Conservation (phyloP, 2,329 filamentous ascomycete species). For the Penicillium polonicum region DNA sequence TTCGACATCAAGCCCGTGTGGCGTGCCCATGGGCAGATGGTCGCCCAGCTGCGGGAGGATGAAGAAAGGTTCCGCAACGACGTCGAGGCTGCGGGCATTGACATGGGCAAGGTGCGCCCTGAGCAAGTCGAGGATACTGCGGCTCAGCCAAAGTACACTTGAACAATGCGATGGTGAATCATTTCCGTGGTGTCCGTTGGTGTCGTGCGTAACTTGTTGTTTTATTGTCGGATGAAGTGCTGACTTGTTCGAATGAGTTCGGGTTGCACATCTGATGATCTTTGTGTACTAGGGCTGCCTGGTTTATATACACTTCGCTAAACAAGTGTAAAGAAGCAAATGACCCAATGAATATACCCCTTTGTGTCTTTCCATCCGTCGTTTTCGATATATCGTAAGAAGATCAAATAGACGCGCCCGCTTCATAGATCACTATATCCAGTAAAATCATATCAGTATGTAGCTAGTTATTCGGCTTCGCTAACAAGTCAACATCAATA, state of each 20-base stretch:
- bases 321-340: constrained; percentile 3
- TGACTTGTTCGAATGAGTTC: neutral
- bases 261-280: neutral
- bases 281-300: neutral
- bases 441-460: neutral
- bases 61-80: constrained; percentile 37
- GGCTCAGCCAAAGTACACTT: constrained; percentile 17
- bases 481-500: constrained; percentile 22
- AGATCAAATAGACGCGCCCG: neutral
- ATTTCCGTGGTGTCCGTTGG: neutral
- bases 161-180: neutral
- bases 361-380: neutral
- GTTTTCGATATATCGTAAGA: neutral
- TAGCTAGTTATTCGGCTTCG: neutral
- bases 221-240: neutral
- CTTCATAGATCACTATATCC: neutral
- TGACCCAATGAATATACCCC: constrained; percentile 1
- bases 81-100: constrained; percentile 21
- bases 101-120: constrained; percentile 13
- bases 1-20: constrained; percentile 48
- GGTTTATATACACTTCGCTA: neutral
- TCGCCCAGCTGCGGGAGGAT: constrained; percentile 35
- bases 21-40: constrained; percentile 35
- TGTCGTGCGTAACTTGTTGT: neutral
- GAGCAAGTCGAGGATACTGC: constrained; percentile 21